These are phyloP conservation scores for Phytophthora capsici DNA, from an alignment of 352 stramenopile genomes.

Conservation along the genomic window DNA sequence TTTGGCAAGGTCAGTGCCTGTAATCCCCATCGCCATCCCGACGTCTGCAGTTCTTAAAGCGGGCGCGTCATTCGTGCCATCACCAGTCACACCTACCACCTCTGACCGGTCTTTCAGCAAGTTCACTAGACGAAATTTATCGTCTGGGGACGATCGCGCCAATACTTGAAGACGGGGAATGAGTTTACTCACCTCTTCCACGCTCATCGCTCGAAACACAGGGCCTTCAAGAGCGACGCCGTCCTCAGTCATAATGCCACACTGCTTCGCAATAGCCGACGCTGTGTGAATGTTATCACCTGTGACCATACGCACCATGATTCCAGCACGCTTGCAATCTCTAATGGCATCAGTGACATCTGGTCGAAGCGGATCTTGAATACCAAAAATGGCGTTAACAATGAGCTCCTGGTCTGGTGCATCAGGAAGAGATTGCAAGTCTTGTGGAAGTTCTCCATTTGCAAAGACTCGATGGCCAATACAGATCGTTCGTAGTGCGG, in stretches of 20 bases:
- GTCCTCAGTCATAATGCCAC: constrained; percentile 94
- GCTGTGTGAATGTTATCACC: constrained; percentile 99
- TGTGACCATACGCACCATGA: constrained; percentile 99
- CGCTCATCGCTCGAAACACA: constrained; percentile 89
- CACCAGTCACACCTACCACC: constrained; percentile 81
- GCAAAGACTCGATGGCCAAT: constrained; percentile 85
- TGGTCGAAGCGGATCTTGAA: constrained; percentile 95
- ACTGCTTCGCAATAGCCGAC: constrained; percentile 95
- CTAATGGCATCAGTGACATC: constrained; percentile 95
- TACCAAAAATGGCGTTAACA: constrained; percentile 93
- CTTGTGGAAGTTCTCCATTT: constrained; percentile 50
- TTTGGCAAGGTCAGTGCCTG: constrained; percentile 81
- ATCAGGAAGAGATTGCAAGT: constrained; percentile 61
- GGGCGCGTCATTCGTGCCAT: constrained; percentile 85
- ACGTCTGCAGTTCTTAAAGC: constrained; percentile 77
- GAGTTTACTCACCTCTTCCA: constrained; percentile 61
- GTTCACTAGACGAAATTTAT: constrained; percentile 97
- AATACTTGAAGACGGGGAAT: constrained; percentile 89
- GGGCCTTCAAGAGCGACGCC: constrained; percentile 93
- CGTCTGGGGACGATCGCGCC: constrained; percentile 94
- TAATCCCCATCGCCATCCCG: constrained; percentile 83
- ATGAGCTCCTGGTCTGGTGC: constrained; percentile 82
- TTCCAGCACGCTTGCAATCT: constrained; percentile 95
- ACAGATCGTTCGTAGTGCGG: constrained; percentile 88
- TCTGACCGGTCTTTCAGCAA: constrained; percentile 74